Percentiles rank a stretch among this genome's conserved stretches.
Evolutionary conservation across 2,329 filamentous ascomycete species (phyloP).

Genomic region (Colletotrichum tamarilloi): DNA sequence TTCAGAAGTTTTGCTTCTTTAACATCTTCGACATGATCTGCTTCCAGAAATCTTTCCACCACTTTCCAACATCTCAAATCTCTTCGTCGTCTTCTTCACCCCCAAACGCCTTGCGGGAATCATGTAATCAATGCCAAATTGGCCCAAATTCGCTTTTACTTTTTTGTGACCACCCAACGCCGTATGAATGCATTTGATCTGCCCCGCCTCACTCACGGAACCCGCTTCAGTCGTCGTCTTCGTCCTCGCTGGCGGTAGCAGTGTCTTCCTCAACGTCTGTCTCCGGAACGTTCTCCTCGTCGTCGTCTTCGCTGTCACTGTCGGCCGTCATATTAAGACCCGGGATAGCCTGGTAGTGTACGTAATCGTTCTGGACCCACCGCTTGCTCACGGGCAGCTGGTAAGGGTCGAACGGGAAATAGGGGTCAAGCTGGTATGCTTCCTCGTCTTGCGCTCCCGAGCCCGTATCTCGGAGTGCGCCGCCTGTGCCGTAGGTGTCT

Average conservation of each 20-base stretch:
- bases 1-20: not conserved
- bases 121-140: slow-evolving; percentile 29
- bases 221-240: slow-evolving; percentile 49
- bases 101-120: slow-evolving; percentile 35
- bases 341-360: slow-evolving; percentile 81
- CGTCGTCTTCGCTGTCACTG: slow-evolving; percentile 65
- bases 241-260: slow-evolving; percentile 60
- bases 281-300: slow-evolving; percentile 56
- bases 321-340: slow-evolving; percentile 72
- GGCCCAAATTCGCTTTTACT: slow-evolving; percentile 29
- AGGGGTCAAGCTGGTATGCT: slow-evolving; percentile 88
- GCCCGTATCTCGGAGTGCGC: slow-evolving; percentile 64
- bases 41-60: not conserved
- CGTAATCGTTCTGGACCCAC: slow-evolving; percentile 89
- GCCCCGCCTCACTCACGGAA: slow-evolving; percentile 18
- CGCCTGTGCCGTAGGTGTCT: slow-evolving; percentile 65
- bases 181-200: slow-evolving; percentile 36
- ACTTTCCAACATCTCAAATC: not conserved
- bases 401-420: slow-evolving; percentile 98
- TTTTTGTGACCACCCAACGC: slow-evolving; percentile 35
- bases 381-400: slow-evolving; percentile 86
- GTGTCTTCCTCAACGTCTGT: slow-evolving; percentile 61
- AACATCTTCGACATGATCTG: slow-evolving; percentile 1
- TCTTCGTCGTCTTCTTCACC: not conserved
- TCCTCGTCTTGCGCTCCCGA: slow-evolving; percentile 74